Percentiles rank a stretch among this genome's conserved stretches.
Evolutionary conservation across 169 alveolate species (phyloP).

Genomic region (Besnoitia besnoiti): DNA sequence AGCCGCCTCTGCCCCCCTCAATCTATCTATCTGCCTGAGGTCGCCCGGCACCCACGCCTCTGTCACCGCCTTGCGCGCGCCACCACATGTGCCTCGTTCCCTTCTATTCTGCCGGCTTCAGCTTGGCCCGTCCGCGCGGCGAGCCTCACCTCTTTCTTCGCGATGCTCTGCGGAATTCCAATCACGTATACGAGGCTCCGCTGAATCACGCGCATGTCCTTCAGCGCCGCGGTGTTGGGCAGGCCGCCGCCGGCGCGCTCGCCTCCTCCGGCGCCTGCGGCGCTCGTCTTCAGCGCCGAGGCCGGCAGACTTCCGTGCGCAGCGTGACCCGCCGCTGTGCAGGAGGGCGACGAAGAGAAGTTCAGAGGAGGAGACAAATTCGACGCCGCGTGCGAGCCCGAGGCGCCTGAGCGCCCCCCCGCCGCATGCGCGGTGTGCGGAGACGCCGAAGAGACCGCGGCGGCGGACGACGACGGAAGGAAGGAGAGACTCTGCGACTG

Average conservation of each 20-base stretch:
- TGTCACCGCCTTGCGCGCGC: too few species aligned
- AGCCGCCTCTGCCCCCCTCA: not conserved
- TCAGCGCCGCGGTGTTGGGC: slow-evolving; percentile 70
- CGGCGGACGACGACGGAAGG: not conserved
- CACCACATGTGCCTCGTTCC: not conserved
- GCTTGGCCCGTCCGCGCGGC: not conserved
- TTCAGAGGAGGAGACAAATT: not conserved
- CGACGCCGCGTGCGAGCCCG: not conserved
- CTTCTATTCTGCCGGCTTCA: not conserved
- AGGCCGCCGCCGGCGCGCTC: slow-evolving; percentile 4
- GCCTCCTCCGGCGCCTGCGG: not conserved
- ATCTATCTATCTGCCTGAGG: too few species aligned
- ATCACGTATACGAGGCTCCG: slow-evolving; percentile 89
- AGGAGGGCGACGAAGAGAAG: not conserved
- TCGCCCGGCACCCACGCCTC: too few species aligned
- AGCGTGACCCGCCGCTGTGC: not conserved
- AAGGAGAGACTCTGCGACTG: not conserved
- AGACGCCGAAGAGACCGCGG: not conserved
- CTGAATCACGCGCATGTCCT: slow-evolving; percentile 89
- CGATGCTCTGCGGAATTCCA: slow-evolving; percentile 85
- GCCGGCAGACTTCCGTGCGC: not conserved
- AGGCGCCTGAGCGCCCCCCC: not conserved
- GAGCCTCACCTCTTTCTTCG: slow-evolving; percentile 81
- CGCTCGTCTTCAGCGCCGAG: not conserved
- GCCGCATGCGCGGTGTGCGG: not conserved